These are phyloP conservation scores for Penicillium antarcticum DNA, from an alignment of 495 filamentous ascomycete species.

Conservation along the genomic window DNA sequence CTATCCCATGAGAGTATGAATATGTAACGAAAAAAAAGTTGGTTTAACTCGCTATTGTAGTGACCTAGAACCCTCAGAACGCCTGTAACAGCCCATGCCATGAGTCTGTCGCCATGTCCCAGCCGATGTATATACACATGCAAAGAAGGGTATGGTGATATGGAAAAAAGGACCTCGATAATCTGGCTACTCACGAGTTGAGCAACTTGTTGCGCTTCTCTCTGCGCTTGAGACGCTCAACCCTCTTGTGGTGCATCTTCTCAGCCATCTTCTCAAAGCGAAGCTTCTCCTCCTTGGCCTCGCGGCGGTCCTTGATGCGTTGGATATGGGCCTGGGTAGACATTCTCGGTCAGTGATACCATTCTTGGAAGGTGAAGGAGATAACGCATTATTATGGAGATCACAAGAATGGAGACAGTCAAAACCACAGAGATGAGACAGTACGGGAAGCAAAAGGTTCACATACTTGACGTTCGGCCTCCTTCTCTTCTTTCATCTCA, in stretches of 20 bases:
- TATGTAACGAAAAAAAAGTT: conserved; percentile 1
- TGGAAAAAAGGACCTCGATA: background rate
- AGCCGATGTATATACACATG: conserved; percentile 12
- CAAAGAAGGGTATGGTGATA: conserved; percentile 8
- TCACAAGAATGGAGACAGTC: background rate
- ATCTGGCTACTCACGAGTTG: conserved; percentile 63
- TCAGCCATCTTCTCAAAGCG: conserved; percentile 92
- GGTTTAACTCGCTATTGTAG: conserved; percentile 7
- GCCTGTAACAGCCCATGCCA: conserved; percentile 12
- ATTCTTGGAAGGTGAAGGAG: conserved; percentile 1
- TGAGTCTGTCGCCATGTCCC: background rate
- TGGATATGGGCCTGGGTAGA: conserved; percentile 62
- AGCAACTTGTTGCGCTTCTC: conserved; percentile 98
- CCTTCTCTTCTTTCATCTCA: conserved; percentile 95
- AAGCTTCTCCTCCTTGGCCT: conserved; percentile 87
- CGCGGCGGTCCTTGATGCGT: conserved; percentile 76
- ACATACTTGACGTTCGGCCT: conserved; percentile 75
- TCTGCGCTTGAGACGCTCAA: conserved; percentile 86
- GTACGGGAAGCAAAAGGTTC: background rate
- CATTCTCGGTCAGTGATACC: conserved; percentile 5
- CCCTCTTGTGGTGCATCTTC: conserved; percentile 94
- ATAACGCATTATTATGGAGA: conserved; percentile 3
- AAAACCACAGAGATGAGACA: background rate
- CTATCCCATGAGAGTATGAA: too few relatives aligned
- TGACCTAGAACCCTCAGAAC: conserved; percentile 13